Conservation (phyloP, 2,329 filamentous ascomycete species). For the Botryotinia narcissicola region DNA sequence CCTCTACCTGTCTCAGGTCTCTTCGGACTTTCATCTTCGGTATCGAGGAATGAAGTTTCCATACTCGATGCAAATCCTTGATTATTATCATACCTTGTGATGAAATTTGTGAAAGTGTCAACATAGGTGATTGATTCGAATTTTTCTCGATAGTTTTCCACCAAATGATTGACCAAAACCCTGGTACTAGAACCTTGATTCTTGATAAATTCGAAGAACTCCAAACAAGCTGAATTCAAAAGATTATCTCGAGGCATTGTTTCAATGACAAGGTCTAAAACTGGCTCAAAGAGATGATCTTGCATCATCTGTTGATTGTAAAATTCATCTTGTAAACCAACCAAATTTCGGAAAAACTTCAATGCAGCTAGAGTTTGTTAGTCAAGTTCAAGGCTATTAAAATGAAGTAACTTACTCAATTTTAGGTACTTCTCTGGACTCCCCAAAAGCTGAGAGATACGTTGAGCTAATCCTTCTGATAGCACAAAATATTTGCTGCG, state of each 20-base stretch:
- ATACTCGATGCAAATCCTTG: conserved; percentile 63
- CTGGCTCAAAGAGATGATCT: conserved; percentile 76
- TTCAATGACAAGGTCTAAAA: conserved; percentile 78
- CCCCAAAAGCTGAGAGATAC: conserved; percentile 77
- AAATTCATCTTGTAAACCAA: conserved; percentile 85
- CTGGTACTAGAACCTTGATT: conserved; percentile 67
- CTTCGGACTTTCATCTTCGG: conserved; percentile 56
- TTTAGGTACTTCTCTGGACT: conserved; percentile 90
- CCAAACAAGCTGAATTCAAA: conserved; percentile 87
- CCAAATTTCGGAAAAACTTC: conserved; percentile 87
- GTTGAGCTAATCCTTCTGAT: conserved; percentile 70
- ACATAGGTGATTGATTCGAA: conserved; percentile 76
- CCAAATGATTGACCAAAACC: conserved; percentile 76
- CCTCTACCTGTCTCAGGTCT: conserved; percentile 51
- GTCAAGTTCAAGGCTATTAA: background rate
- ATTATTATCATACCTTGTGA: conserved; percentile 76
- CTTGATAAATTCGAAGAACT: conserved; percentile 89
- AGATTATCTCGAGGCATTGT: conserved; percentile 92
- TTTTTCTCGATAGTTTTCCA: conserved; percentile 78
- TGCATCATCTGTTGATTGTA: conserved; percentile 83
- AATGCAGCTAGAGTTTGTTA: conserved; percentile 63
- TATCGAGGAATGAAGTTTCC: conserved; percentile 69
- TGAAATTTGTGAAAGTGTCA: conserved; percentile 75
- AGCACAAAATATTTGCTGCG: conserved; percentile 87
- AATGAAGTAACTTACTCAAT: conserved; percentile 61